Evolutionary conservation across 805 yeast species (phyloP).

Genomic region (Grigorovia humatica): DNA sequence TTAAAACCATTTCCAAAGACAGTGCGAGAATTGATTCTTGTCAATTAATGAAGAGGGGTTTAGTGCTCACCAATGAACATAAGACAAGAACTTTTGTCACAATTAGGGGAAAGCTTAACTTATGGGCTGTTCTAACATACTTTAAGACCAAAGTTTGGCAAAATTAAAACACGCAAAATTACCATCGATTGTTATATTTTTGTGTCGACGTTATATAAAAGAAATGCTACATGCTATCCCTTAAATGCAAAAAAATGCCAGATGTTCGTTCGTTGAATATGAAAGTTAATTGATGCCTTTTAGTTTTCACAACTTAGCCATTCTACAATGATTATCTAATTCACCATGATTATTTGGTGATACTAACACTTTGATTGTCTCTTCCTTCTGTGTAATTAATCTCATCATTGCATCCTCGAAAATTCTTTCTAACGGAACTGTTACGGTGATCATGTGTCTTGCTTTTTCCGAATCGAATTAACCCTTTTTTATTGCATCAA

Average conservation of each 20-base stretch:
- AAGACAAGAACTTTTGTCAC: too few relatives aligned
- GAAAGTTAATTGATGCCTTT: neutral
- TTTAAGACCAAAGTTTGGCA: too few relatives aligned
- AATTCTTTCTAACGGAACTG: slow-evolving; percentile 39
- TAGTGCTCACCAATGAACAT: too few relatives aligned
- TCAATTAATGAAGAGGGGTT: too few relatives aligned
- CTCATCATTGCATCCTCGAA: slow-evolving; percentile 43
- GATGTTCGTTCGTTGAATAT: neutral
- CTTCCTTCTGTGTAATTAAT: slow-evolving; percentile 40
- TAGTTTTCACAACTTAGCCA: neutral
- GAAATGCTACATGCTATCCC: too few relatives aligned
- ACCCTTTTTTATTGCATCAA: slow-evolving; percentile 40
- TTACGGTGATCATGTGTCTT: slow-evolving; percentile 44
- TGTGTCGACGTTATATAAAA: too few relatives aligned
- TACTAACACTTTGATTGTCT: slow-evolving; percentile 46
- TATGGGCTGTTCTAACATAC: too few relatives aligned
- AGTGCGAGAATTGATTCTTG: too few relatives aligned
- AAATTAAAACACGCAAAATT: too few relatives aligned
- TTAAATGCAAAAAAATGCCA: neutral
- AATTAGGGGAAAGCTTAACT: too few relatives aligned
- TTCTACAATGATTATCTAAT: slow-evolving; percentile 9
- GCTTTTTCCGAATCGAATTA: slow-evolving; percentile 36
- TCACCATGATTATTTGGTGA: slow-evolving; percentile 37
- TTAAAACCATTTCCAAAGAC: too few relatives aligned
- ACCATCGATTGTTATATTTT: too few relatives aligned